phyloP scores from a whole-genome alignment of 1,284 basidiomycete species.

The Apiotrichum mycotoxinovorans region DNA sequence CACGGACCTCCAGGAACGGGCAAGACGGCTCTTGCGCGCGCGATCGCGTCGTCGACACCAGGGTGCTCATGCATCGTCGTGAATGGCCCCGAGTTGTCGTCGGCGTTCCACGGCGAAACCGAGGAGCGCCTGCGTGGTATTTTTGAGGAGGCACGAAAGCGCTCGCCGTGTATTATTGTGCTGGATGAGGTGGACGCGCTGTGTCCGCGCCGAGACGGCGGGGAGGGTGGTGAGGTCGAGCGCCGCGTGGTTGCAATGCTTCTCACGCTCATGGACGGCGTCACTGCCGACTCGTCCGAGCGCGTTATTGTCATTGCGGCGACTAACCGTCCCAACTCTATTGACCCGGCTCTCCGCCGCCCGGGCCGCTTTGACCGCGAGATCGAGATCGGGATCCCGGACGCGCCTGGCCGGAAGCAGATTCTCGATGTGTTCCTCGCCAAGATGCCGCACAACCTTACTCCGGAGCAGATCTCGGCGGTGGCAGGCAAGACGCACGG shows the following conservation, averaged over 20 bases:
- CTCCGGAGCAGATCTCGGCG: slow-evolving; percentile 59
- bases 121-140: slow-evolving; percentile 85
- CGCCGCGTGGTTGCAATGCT: slow-evolving; percentile 92
- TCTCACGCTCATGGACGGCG: slow-evolving; percentile 91
- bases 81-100: slow-evolving; percentile 91
- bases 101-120: slow-evolving; percentile 94
- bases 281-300: slow-evolving; percentile 55
- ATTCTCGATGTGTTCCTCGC: slow-evolving; percentile 79
- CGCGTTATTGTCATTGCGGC: slow-evolving; percentile 92
- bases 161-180: slow-evolving; percentile 86
- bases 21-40: slow-evolving; percentile 87
- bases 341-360: slow-evolving; percentile 89
- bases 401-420: slow-evolving; percentile 70
- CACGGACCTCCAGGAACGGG: slow-evolving; percentile 93
- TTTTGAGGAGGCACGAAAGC: slow-evolving; percentile 75
- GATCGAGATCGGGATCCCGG: slow-evolving; percentile 95
- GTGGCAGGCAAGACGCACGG: slow-evolving; percentile 84
- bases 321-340: slow-evolving; percentile 94
- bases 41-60: slow-evolving; percentile 73
- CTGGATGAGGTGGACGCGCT: slow-evolving; percentile 96
- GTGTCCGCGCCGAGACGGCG: slow-evolving; percentile 83
- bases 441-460: slow-evolving; percentile 73
- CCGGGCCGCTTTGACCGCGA: slow-evolving; percentile 96
- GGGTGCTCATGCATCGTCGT: slow-evolving; percentile 78
- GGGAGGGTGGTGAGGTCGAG: slow-evolving; percentile 85